Evolutionary conservation across 805 yeast genomes (phyloP).

Genomic region (Komagataella populi): DNA sequence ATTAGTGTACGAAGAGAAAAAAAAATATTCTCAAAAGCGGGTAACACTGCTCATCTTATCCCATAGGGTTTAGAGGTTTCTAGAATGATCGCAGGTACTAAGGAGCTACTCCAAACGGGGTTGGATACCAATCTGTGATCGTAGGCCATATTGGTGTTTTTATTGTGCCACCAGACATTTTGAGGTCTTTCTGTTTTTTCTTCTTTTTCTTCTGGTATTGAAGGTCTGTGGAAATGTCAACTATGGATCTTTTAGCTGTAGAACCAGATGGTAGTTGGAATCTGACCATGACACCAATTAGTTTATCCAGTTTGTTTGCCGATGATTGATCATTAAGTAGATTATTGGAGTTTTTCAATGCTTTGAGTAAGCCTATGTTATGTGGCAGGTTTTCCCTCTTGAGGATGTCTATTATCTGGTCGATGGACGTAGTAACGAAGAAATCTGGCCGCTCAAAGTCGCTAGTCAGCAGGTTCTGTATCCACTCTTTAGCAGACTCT

Average conservation of each 20-base stretch:
- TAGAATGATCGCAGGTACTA: neutral
- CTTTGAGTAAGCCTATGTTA: neutral
- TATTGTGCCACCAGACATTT: neutral
- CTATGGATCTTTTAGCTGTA: neutral
- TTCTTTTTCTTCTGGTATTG: neutral
- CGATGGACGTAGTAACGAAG: neutral
- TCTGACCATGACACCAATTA: neutral
- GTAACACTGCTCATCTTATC: neutral
- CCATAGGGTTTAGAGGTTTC: neutral
- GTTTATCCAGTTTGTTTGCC: neutral
- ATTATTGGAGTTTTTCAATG: neutral
- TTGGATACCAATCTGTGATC: neutral
- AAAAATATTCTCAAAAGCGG: neutral
- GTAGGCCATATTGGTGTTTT: neutral
- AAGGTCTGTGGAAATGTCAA: neutral
- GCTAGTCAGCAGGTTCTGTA: neutral
- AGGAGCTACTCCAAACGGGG: neutral
- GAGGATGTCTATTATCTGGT: neutral
- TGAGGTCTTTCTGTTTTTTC: neutral
- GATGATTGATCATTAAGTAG: neutral
- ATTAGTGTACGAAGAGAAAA: neutral
- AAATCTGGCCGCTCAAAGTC: neutral
- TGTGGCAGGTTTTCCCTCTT: neutral
- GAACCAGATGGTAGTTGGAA: neutral
- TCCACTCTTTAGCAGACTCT: neutral